These are phyloP conservation scores for Sclerotinia nivalis DNA, from an alignment of 2,329 filamentous ascomycete species.

Conservation along the genomic window DNA sequence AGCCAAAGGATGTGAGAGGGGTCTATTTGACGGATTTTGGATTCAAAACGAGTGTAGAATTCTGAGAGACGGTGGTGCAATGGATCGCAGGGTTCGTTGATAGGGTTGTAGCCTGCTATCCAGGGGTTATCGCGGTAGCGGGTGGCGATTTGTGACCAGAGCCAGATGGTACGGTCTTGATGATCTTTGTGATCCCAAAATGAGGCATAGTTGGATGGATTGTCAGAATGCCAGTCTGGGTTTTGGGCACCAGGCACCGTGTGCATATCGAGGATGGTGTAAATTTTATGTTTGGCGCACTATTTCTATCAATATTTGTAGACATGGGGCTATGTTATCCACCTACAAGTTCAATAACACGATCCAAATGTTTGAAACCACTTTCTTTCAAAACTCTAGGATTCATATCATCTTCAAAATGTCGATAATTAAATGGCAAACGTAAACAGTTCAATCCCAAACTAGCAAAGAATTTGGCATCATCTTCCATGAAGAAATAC, in stretches of 20 bases:
- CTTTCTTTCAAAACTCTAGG: constrained; percentile 49
- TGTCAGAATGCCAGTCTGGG: constrained; percentile 51
- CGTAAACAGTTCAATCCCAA: constrained; percentile 59
- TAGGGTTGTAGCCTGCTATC: constrained; percentile 39
- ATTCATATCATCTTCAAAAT: constrained; percentile 56
- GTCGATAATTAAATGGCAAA: constrained; percentile 61
- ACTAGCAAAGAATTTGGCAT: constrained; percentile 58
- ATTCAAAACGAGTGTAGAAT: constrained; percentile 47
- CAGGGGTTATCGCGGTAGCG: constrained; percentile 48
- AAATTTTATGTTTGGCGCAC: constrained; percentile 47
- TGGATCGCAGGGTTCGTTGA: constrained; percentile 43
- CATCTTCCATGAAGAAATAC: constrained; percentile 59
- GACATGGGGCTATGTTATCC: neutral
- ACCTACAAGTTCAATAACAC: constrained; percentile 47
- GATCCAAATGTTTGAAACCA: constrained; percentile 53
- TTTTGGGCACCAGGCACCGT: constrained; percentile 50
- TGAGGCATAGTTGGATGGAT: constrained; percentile 43
- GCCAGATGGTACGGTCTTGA: constrained; percentile 48
- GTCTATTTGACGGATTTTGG: constrained; percentile 46
- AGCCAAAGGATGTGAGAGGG: constrained; percentile 53
- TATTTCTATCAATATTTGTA: constrained; percentile 1
- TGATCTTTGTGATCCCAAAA: constrained; percentile 52
- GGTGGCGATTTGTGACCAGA: constrained; percentile 48
- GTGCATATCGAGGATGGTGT: constrained; percentile 50
- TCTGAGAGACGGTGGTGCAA: constrained; percentile 43